Conservation (phyloP, 768 basidiomycete genomes). For the Vararia minispora region DNA sequence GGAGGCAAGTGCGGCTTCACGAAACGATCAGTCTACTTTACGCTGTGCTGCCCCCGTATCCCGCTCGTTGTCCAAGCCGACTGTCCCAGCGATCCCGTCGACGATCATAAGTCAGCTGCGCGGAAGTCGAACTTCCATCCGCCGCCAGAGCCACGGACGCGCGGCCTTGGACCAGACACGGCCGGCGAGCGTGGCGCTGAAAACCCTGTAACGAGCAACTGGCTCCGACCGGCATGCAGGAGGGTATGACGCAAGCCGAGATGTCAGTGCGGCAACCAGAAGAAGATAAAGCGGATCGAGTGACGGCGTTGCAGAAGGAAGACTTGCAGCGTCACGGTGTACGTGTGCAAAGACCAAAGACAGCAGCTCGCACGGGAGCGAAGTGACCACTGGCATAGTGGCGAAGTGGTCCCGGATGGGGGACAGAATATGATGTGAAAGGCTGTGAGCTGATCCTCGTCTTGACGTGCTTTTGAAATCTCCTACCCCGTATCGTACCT, state of each 20-base stretch:
- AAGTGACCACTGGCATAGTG: no score
- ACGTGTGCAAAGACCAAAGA: conserved; percentile 64
- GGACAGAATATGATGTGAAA: conserved; percentile 3
- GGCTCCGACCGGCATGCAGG: conserved; percentile 61
- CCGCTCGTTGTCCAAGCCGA: conserved; percentile 47
- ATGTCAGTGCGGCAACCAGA: conserved; percentile 36
- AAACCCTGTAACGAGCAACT: conserved; percentile 50
- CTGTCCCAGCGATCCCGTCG: conserved; percentile 69
- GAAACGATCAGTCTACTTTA: conserved; percentile 57
- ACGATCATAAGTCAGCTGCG: conserved; percentile 77
- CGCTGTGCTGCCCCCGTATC: conserved; percentile 43
- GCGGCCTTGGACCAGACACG: conserved; percentile 72
- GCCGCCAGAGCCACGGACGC: conserved; percentile 80
- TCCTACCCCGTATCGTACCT: no score
- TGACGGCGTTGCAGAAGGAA: conserved; percentile 42
- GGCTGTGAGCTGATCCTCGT: no score
- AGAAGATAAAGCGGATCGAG: conserved; percentile 56
- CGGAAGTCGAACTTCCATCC: conserved; percentile 73
- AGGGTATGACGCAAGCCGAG: conserved; percentile 62
- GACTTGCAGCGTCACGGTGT: conserved; percentile 49
- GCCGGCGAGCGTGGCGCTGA: conserved; percentile 65
- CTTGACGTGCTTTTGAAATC: no score
- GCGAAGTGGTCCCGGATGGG: background rate
- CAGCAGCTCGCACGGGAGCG: conserved; percentile 65
- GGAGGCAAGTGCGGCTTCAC: conserved; percentile 52